Conservation (phyloP, 805 yeast genomes). For the Lipomyces oligophaga region DNA sequence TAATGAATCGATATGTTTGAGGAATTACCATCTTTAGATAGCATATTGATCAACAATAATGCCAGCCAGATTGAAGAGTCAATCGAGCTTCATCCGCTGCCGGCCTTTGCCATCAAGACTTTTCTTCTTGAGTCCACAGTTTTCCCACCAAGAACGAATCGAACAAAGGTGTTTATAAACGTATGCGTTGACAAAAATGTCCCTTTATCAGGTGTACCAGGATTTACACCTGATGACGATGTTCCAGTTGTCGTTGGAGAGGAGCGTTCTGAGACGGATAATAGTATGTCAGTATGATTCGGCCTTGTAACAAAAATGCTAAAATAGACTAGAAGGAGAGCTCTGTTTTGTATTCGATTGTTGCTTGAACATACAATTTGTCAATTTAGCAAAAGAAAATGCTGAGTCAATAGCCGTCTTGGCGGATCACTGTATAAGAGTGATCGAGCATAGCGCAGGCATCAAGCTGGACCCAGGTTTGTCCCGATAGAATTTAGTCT, state of each 20-base stretch:
- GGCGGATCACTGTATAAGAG: constrained; percentile 80
- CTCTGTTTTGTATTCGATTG: constrained; percentile 72
- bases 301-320: not conserved
- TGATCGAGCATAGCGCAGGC: constrained; percentile 57
- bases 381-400: constrained; percentile 58
- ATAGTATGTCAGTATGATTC: constrained; percentile 39
- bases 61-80: constrained; percentile 21
- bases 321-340: constrained; percentile 42
- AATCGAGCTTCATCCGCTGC: constrained; percentile 47
- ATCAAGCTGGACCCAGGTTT: constrained; percentile 51
- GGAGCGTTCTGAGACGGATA: constrained; percentile 55
- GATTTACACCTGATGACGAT: not conserved
- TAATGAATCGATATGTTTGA: constrained; percentile 1
- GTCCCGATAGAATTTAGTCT: no score
- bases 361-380: constrained; percentile 61
- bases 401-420: constrained; percentile 59
- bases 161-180: constrained; percentile 72
- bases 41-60: not conserved
- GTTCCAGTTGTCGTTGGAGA: constrained; percentile 70
- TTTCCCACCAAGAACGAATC: constrained; percentile 34
- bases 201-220: constrained; percentile 54
- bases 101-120: constrained; percentile 74
- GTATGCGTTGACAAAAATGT: constrained; percentile 63
- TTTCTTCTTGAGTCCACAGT: constrained; percentile 42
- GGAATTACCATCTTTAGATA: constrained; percentile 6